Evolutionary conservation across 208 protist species (phyloP).

Genomic region (Acanthamoeba royreba): DNA sequence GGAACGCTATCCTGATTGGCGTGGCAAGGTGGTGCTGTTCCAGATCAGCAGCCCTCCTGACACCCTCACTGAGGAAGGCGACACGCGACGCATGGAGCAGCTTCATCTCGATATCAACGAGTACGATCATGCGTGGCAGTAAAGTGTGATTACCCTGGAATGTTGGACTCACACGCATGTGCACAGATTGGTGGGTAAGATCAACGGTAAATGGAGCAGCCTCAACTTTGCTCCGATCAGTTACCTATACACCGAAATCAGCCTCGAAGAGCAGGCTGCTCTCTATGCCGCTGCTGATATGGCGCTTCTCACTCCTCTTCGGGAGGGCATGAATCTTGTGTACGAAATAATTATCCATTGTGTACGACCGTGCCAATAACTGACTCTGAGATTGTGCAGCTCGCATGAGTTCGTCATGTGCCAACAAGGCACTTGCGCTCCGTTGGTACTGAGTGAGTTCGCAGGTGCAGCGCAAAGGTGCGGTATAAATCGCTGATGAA

Average conservation of each 20-base stretch:
- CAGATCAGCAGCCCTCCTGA: constrained; percentile 47
- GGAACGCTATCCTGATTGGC: constrained; percentile 46
- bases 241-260: constrained; percentile 74
- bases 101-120: constrained; percentile 25
- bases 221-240: constrained; percentile 70
- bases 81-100: not conserved
- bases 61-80: not conserved
- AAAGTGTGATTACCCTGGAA: too few species aligned
- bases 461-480: constrained; percentile 64
- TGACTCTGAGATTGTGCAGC: not conserved
- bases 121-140: not conserved
- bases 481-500: not conserved
- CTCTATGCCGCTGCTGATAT: constrained; percentile 74
- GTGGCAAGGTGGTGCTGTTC: constrained; percentile 57
- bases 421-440: constrained; percentile 45
- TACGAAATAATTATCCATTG: not conserved
- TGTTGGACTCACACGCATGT: constrained; percentile 45
- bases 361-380: not conserved
- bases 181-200: constrained; percentile 79
- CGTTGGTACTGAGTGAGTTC: constrained; percentile 78
- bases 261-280: constrained; percentile 65
- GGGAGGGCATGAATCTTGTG: constrained; percentile 81
- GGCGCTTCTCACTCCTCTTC: constrained; percentile 73
- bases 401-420: constrained; percentile 73
- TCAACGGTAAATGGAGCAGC: constrained; percentile 82